Conservation (phyloP, 2,329 filamentous ascomycete species). For the Knoxdaviesia capensis region DNA sequence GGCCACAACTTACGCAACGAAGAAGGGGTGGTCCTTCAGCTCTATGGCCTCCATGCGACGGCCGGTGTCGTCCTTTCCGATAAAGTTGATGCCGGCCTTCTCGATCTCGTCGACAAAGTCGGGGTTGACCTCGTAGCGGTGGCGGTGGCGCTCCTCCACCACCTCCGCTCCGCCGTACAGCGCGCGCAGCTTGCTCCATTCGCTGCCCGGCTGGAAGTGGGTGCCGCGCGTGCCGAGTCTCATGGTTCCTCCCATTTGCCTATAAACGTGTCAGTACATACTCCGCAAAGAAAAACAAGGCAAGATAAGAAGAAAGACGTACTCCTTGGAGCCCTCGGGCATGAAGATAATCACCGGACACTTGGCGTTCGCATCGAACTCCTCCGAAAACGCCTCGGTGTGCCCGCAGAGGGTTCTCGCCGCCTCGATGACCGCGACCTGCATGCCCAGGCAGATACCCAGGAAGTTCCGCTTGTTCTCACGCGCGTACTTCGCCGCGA, state of each 20-base stretch:
- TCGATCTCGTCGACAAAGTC: constrained; percentile 50
- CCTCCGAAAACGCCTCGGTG: constrained; percentile 31
- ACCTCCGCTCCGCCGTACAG: constrained; percentile 42
- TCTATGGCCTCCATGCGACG: constrained; percentile 72
- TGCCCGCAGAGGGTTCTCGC: constrained; percentile 58
- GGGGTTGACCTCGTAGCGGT: constrained; percentile 84
- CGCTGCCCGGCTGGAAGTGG: constrained; percentile 52
- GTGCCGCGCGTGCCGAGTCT: constrained; percentile 57
- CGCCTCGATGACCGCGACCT: constrained; percentile 79
- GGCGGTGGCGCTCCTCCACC: constrained; percentile 60
- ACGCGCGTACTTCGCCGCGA: constrained; percentile 70
- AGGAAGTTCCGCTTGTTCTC: constrained; percentile 65
- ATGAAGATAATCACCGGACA: constrained; percentile 71
- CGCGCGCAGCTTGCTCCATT: constrained; percentile 60
- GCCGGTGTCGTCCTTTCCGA: constrained; percentile 61
- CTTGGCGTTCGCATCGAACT: constrained; percentile 32
- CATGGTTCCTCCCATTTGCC: constrained; percentile 71
- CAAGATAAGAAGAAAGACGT: constrained; percentile 6
- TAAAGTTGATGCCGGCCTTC: constrained; percentile 48
- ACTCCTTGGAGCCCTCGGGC: constrained; percentile 45
- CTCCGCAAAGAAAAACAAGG: background rate
- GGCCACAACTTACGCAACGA: constrained; percentile 23
- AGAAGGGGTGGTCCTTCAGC: constrained; percentile 66
- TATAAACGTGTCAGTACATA: constrained; percentile 26
- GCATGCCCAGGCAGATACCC: constrained; percentile 83